Conservation (phyloP, 2,329 filamentous ascomycete genomes). For the Phialophora expanda region DNA sequence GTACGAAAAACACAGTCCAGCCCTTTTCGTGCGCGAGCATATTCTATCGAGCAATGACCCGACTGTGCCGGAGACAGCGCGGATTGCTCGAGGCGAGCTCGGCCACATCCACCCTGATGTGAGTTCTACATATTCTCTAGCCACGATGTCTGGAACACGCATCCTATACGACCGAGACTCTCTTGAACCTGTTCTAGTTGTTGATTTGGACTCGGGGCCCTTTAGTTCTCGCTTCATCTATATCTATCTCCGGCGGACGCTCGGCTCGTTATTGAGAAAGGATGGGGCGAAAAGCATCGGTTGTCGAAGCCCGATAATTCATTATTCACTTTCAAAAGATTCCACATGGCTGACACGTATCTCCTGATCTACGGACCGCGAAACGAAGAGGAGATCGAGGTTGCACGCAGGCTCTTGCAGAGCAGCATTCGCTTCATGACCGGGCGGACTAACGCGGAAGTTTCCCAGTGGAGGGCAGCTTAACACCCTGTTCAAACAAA, state of each 20-base stretch:
- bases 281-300: slow-evolving; percentile 75
- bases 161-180: not conserved
- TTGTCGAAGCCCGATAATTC: slow-evolving; percentile 61
- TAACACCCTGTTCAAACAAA: not conserved
- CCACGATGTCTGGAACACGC: not conserved
- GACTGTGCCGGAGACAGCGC: slow-evolving; percentile 59
- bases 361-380: slow-evolving; percentile 82
- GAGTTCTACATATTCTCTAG: not conserved
- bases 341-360: slow-evolving; percentile 15
- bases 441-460: slow-evolving; percentile 5
- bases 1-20: slow-evolving; percentile 23
- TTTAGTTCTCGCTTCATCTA: slow-evolving; percentile 71
- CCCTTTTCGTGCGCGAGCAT: slow-evolving; percentile 13
- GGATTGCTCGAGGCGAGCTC: slow-evolving; percentile 68
- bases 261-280: slow-evolving; percentile 70
- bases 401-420: slow-evolving; percentile 50
- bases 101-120: slow-evolving; percentile 77
- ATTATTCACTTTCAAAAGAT: slow-evolving; percentile 59
- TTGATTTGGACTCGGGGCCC: not conserved
- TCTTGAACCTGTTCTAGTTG: not conserved
- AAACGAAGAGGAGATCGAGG: slow-evolving; percentile 68
- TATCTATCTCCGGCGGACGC: slow-evolving; percentile 80
- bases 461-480: slow-evolving; percentile 14
- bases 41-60: slow-evolving; percentile 49
- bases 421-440: slow-evolving; percentile 21